Base-by-base conservation (phyloP, 495 filamentous ascomycete genomes). In the Cudoniella acicularis region DNA sequence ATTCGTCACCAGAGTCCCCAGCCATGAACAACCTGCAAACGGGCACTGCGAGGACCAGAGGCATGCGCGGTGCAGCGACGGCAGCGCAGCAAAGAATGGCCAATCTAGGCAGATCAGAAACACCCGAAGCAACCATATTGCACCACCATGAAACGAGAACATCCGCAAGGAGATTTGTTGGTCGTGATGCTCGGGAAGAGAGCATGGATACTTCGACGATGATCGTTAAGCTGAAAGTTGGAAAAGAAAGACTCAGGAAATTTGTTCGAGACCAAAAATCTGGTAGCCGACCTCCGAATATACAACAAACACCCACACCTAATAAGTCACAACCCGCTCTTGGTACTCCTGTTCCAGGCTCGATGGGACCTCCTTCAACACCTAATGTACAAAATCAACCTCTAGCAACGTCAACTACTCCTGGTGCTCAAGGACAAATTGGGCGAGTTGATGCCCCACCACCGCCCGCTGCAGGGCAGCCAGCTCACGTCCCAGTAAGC, bases 1-100 rank as follows among this genome's bases (percentile, higher is more conserved):
- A 94, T 49, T 95, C 92, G 2, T 84, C 82, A 10, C 87, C 90
- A 16, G 91, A 92, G 51, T 96, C 92, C 17, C 92, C 93, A 10
- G 91, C 90, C 55, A 83, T 88, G 58, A 77, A 79, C 36, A 78
- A 88, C 56, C 79, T 90, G 51, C 74, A 87, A 10, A 78, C 86
- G 58, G 91, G 90, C 21, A 95, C 91, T 13, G 86, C 90, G 26
- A 83, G 92, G 60, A 95, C 89, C n/a, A 79, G 92, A 70, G 87
- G 87, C 18, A 91, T 96, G 84, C 84, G 87, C 57, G 91, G 87
- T 26, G 91, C 90, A 18, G 92, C 90, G 55, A 87, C 79, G 41
- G 91, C 89, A 20, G 92, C 92, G 23, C 87, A 91, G 66, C 79
- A 83, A 66, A 75, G 82, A 53, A 82, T 84, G 73, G 87, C 90